These are phyloP conservation scores for Piromyces sp. DNA, from an alignment of 192 early-diverging fungal species.

Conservation along the genomic window DNA sequence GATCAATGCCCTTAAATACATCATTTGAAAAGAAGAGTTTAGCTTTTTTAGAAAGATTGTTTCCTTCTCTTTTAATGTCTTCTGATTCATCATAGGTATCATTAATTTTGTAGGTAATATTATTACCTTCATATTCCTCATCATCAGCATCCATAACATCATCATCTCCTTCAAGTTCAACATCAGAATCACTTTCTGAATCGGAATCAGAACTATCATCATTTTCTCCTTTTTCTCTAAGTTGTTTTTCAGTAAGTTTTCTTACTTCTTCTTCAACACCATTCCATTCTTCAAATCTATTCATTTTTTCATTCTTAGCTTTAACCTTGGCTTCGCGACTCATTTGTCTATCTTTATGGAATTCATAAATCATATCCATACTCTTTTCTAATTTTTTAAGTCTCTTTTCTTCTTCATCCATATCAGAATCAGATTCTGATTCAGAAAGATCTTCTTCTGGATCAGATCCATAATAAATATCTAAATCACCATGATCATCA, in stretches of 20 bases:
- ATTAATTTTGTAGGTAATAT: neutral
- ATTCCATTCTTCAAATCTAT: conserved; percentile 36
- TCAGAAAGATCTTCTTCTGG: neutral
- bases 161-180: conserved; percentile 14
- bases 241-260: conserved; percentile 1
- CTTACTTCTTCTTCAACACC: conserved; percentile 9
- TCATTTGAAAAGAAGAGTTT: conserved; percentile 93
- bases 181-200: conserved; percentile 18
- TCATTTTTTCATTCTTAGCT: conserved; percentile 40
- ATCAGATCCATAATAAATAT: neutral
- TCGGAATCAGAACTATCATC: conserved; percentile 12
- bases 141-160: conserved; percentile 19
- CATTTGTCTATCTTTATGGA: conserved; percentile 50
- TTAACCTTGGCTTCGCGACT: conserved; percentile 58
- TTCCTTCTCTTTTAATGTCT: conserved; percentile 12
- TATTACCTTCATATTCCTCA: conserved; percentile 22
- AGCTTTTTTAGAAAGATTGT: conserved; percentile 56
- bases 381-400: neutral
- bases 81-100: conserved; percentile 8
- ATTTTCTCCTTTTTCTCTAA: conserved; percentile 9
- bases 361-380: conserved; percentile 29
- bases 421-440: neutral
- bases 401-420: neutral
- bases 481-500: neutral
- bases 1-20: conserved; percentile 54